phyloP scores from a whole-genome alignment of 768 basidiomycete species.

The Ramaria sp. region DNA sequence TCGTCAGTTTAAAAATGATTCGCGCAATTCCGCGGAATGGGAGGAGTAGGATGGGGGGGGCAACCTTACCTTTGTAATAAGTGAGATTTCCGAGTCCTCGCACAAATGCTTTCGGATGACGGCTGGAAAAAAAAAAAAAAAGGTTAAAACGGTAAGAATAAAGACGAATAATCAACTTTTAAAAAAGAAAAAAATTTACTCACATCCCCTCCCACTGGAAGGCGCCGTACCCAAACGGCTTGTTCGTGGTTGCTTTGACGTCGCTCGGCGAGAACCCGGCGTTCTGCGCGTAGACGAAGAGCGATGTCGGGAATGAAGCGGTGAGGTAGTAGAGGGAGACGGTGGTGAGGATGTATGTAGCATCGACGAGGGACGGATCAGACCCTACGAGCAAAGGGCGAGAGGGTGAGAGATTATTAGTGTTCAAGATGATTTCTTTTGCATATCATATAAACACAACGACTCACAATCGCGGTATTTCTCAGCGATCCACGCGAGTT shows the following conservation, averaged over 20 bases:
- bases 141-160: background rate
- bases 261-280: background rate
- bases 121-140: background rate
- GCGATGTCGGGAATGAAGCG: conserved; percentile 14
- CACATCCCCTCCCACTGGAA: conserved; percentile 1
- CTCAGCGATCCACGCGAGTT: conserved; percentile 18
- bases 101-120: background rate
- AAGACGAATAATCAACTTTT: too few species aligned
- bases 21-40: too few species aligned
- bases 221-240: conserved; percentile 4
- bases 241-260: background rate
- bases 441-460: conserved; percentile 1
- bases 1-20: too few species aligned
- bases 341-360: conserved; percentile 12
- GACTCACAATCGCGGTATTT: conserved; percentile 12
- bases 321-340: conserved; percentile 20
- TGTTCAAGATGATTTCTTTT: too few species aligned
- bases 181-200: background rate
- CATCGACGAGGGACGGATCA: conserved; percentile 9
- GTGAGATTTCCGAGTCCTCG: background rate
- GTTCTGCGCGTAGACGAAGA: conserved; percentile 15
- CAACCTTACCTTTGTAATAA: background rate
- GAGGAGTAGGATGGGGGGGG: background rate
- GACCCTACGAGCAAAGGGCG: too few species aligned
- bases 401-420: too few species aligned